Conservation (phyloP, 495 filamentous ascomycete genomes). For the Podospora comata region DNA sequence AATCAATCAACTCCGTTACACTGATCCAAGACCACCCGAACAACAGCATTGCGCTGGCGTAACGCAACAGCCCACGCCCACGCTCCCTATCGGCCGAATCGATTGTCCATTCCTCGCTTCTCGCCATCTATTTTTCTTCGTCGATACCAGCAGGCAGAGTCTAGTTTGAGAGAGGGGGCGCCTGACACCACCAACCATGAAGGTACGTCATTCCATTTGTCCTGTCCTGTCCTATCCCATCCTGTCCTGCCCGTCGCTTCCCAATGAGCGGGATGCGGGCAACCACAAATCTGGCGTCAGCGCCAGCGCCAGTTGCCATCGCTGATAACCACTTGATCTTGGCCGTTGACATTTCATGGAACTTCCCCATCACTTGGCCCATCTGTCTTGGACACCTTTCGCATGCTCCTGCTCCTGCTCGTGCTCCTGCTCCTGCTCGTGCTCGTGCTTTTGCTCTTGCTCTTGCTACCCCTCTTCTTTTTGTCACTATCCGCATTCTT, state of each 20-base stretch:
- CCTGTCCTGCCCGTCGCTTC: slow-evolving; percentile 21
- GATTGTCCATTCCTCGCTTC: slow-evolving; percentile 20
- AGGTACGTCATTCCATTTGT: slow-evolving; percentile 45
- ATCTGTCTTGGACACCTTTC: slow-evolving; percentile 1
- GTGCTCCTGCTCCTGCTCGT: slow-evolving; percentile 2
- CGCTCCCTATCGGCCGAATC: slow-evolving; percentile 24
- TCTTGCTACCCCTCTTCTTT: background rate
- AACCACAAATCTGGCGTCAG: slow-evolving; percentile 14
- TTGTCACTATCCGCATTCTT: background rate
- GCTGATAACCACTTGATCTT: background rate
- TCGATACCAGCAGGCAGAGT: slow-evolving; percentile 7
- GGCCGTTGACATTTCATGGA: background rate
- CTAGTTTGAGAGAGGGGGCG: slow-evolving; percentile 20
- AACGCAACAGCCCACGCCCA: slow-evolving; percentile 21
- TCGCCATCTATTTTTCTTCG: slow-evolving; percentile 13
- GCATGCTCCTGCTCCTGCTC: background rate
- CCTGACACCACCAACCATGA: slow-evolving; percentile 40
- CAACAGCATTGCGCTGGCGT: slow-evolving; percentile 25
- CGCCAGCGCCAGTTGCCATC: slow-evolving; percentile 10
- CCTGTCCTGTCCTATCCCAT: slow-evolving; percentile 16
- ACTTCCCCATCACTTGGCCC: slow-evolving; percentile 1
- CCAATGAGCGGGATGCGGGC: slow-evolving; percentile 15
- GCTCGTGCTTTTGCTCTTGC: slow-evolving; percentile 3
- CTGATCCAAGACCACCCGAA: slow-evolving; percentile 32
- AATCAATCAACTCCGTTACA: slow-evolving; percentile 27